These are phyloP conservation scores for Candida alai DNA, from an alignment of 805 yeast species.

Conservation along the genomic window DNA sequence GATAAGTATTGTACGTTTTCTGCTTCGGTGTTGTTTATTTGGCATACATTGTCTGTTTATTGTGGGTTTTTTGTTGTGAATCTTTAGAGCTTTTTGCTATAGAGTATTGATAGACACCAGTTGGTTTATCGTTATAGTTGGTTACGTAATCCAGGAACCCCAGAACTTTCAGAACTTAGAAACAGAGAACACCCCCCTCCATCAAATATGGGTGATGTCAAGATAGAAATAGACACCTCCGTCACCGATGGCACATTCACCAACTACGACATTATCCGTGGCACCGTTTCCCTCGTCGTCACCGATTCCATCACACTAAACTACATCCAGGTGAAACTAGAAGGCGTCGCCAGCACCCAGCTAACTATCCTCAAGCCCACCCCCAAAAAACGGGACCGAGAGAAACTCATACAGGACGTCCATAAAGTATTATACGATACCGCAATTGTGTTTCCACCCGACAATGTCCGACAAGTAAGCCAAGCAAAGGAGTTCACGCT, in stretches of 20 bases:
- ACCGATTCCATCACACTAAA: constrained; percentile 41
- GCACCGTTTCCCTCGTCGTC: constrained; percentile 36
- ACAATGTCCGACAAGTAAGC: constrained; percentile 42
- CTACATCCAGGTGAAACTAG: constrained; percentile 48
- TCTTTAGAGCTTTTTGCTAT: too few relatives aligned
- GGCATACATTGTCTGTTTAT: too few relatives aligned
- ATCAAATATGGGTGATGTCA: constrained; percentile 17
- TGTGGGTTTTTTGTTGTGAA: too few relatives aligned
- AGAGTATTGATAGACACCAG: too few relatives aligned
- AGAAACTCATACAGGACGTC: constrained; percentile 24
- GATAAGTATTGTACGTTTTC: too few relatives aligned
- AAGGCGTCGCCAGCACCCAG: constrained; percentile 43
- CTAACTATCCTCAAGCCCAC: constrained; percentile 23
- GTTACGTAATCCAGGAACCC: too few relatives aligned
- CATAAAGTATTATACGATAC: constrained; percentile 51
- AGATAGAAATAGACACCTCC: constrained; percentile 31
- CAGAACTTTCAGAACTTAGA: too few relatives aligned
- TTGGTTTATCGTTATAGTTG: too few relatives aligned
- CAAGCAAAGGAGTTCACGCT: constrained; percentile 42
- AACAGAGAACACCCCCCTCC: too few relatives aligned
- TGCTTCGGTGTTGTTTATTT: too few relatives aligned
- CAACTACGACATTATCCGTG: constrained; percentile 42
- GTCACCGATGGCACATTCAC: constrained; percentile 42
- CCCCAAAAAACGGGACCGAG: constrained; percentile 12
- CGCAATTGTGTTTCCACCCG: constrained; percentile 49